Conservation (phyloP, 1,284 basidiomycete genomes). For the Fistulina hepatica region DNA sequence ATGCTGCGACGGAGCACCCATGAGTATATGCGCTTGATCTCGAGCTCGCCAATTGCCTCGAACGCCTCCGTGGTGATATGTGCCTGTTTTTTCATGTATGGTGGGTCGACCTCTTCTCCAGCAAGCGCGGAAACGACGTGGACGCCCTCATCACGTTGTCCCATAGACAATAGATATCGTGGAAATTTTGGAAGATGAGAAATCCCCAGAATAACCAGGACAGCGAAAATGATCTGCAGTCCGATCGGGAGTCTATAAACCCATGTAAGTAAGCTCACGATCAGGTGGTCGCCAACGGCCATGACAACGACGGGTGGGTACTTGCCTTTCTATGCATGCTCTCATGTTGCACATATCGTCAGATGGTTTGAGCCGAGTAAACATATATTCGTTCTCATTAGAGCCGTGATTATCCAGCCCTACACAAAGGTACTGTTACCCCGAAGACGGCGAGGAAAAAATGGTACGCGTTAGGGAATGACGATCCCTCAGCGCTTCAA, state of each 20-base stretch:
- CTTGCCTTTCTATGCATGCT: too few species aligned
- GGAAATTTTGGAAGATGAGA: constrained; percentile 32
- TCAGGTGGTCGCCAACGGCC: too few species aligned
- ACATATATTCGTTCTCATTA: too few species aligned
- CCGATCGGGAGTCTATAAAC: constrained; percentile 35
- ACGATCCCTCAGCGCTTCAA: too few species aligned
- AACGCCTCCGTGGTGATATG: constrained; percentile 15
- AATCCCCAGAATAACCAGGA: constrained; percentile 20
- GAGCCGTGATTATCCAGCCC: too few species aligned
- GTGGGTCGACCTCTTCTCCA: constrained; percentile 10
- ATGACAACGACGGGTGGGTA: too few species aligned
- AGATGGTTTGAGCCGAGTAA: too few species aligned
- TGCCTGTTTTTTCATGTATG: constrained; percentile 18
- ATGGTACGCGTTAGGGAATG: too few species aligned
- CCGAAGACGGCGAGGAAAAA: too few species aligned
- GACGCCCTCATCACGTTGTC: constrained; percentile 27
- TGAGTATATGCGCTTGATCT: constrained; percentile 35
- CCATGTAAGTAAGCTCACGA: too few species aligned
- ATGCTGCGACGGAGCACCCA: constrained; percentile 28
- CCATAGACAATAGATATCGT: constrained; percentile 33
- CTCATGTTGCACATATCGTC: too few species aligned
- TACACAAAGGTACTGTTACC: too few species aligned
- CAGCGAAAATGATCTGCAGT: constrained; percentile 30
- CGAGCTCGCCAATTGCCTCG: constrained; percentile 12
- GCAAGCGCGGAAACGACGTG: constrained; percentile 25